These are phyloP conservation scores for Aquilaria sinensis DNA, from an alignment of 345 rosid species.

Conservation along the genomic window DNA sequence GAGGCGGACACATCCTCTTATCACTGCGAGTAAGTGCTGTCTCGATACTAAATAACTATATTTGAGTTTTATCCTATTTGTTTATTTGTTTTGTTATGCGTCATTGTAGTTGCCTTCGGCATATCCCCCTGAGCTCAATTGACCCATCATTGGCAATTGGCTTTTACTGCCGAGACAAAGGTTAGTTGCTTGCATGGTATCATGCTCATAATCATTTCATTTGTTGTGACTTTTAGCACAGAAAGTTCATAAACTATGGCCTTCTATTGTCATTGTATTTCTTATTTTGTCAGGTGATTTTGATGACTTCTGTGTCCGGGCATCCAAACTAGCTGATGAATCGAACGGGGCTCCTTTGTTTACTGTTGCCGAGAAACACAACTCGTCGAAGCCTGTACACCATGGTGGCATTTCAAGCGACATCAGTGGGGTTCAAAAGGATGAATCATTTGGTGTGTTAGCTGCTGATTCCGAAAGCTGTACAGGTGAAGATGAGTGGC, in stretches of 20 bases:
- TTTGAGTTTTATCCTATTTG: background rate
- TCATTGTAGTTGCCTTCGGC: conserved; percentile 44
- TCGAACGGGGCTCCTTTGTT: conserved; percentile 90
- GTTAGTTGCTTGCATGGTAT: conserved; percentile 24
- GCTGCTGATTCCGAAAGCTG: conserved; percentile 21
- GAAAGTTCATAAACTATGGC: background rate
- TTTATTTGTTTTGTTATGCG: background rate
- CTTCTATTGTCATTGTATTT: background rate
- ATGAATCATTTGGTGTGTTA: conserved; percentile 21
- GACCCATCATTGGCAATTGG: conserved; percentile 94
- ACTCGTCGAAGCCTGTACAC: conserved; percentile 12
- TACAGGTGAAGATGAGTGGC: conserved; percentile 60
- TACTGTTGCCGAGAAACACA: conserved; percentile 34
- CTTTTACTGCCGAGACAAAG: conserved; percentile 85
- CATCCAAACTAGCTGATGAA: conserved; percentile 67
- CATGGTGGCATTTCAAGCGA: conserved; percentile 15
- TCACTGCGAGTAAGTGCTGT: conserved; percentile 61
- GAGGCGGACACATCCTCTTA: conserved; percentile 85
- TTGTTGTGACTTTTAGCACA: background rate
- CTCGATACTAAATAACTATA: background rate
- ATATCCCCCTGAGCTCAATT: conserved; percentile 60
- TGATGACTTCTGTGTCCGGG: conserved; percentile 61
- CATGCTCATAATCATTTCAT: background rate
- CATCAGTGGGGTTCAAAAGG: conserved; percentile 12
- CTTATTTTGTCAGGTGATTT: conserved; percentile 53